Evolutionary conservation across 139 green algal genomes (phyloP), one percentile per base, ranked within the genome.

Genomic region (Astrephomene gubernaculifera): DNA sequence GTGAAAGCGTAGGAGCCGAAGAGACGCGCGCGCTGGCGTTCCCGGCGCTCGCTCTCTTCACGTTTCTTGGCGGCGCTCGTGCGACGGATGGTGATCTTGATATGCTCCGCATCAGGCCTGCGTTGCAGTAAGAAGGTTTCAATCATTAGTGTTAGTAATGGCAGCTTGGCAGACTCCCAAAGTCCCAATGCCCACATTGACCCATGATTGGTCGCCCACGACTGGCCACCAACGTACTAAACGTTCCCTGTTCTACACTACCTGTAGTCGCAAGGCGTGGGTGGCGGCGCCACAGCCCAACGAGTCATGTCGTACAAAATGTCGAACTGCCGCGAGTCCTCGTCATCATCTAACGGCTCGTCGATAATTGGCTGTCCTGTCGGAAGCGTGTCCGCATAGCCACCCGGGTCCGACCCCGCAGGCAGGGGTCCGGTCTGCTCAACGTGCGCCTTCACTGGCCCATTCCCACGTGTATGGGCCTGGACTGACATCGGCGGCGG

Each of bases 271-370:
- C 45, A 49, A 4, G 78, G 78, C 63, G 78, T 67, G 3, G 78
- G 44, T 31, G 78, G 78, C 43, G 61, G 78, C 43, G 78, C 64
- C 10, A 38, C 31, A 0, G 63, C 31, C 78, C 61, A 74, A 9
- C 78, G 61, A 2, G 78, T 84, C 78, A 84, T 84, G 60, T 84
- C 78, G 41, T 84, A 84, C 43, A 84, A 63, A 61, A 84, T 4
- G 43, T 84, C 78, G 29, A 84, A 84, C n/a, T 74, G 61, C 33
- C 33, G 63, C 2, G 21, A 5, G 17, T 29, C 63, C 31, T 75
- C n/a, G 36, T 74, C 63, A 24, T 74, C 78, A 0, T 74, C n/a
- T 44, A 67, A n/a, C 61, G 29, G 39, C 39, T 36, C 75, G 19
- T 22, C 35, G 3, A 22, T 27, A 0, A n/a, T 6, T 4, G 35